These are phyloP conservation scores for Colletotrichum sp. DNA, from an alignment of 2,329 filamentous ascomycete genomes.

Conservation along the genomic window DNA sequence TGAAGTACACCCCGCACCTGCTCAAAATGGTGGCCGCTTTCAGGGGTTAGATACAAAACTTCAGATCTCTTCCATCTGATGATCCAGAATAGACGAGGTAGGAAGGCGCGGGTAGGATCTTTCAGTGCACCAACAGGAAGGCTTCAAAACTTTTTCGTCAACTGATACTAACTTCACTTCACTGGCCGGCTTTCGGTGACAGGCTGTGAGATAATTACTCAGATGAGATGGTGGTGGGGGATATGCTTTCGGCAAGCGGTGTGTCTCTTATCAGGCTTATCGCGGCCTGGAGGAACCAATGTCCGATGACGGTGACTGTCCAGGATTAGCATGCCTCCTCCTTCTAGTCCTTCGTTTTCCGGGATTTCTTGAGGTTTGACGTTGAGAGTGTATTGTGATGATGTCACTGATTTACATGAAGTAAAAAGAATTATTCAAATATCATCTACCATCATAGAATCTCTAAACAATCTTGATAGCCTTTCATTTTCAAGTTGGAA, in stretches of 20 bases:
- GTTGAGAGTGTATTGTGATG: neutral
- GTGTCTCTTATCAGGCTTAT: slow-evolving; percentile 9
- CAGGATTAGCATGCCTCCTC: neutral
- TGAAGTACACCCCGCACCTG: neutral
- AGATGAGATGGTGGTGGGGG: slow-evolving; percentile 9
- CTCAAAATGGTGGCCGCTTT: neutral
- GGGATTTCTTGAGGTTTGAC: neutral
- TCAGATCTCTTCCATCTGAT: neutral
- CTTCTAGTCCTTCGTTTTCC: neutral
- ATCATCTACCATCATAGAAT: neutral
- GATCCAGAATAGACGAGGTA: neutral
- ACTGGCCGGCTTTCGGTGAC: neutral
- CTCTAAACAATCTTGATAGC: neutral
- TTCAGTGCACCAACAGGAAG: neutral
- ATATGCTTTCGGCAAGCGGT: slow-evolving; percentile 4
- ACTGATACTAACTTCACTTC: neutral
- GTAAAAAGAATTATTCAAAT: neutral
- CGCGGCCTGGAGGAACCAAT: slow-evolving; percentile 9
- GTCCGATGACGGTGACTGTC: neutral
- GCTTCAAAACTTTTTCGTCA: neutral
- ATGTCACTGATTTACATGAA: neutral
- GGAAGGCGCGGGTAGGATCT: neutral
- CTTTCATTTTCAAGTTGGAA: neutral
- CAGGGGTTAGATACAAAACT: too few species aligned
- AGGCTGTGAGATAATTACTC: slow-evolving; percentile 18